These are phyloP conservation scores for Solanum chaucha DNA, from an alignment of 257 asterid species.

Conservation along the genomic window DNA sequence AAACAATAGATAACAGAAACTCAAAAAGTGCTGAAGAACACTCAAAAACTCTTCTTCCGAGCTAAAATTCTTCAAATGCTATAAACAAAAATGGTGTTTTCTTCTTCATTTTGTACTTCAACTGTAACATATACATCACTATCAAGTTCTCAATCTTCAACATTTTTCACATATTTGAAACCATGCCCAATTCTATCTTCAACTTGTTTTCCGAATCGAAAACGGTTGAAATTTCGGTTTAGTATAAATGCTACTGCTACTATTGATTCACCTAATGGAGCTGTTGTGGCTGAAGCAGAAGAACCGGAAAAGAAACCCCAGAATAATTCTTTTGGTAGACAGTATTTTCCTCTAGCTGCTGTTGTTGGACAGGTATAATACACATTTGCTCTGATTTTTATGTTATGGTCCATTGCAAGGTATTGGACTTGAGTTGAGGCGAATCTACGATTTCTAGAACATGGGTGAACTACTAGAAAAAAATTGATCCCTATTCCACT, in stretches of 20 bases:
- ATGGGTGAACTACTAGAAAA: no score
- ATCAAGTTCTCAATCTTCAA: not conserved
- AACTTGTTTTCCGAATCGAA: not conserved
- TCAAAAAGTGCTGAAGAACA: not conserved
- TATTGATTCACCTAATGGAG: not conserved
- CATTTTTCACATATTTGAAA: not conserved
- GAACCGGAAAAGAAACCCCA: not conserved
- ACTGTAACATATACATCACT: not conserved
- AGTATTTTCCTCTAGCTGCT: slow-evolving; percentile 85
- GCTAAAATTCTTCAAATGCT: not conserved
- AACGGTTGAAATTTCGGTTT: not conserved
- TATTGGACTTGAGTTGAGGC: not conserved
- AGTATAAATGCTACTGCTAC: slow-evolving; percentile 1
- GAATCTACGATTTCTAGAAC: not conserved
- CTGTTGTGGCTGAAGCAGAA: not conserved
- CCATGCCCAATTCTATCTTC: not conserved
- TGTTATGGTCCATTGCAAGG: not conserved
- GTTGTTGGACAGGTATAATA: slow-evolving; percentile 85
- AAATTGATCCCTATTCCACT: not conserved
- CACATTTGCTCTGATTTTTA: not conserved
- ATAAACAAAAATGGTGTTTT: not conserved
- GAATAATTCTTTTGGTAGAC: slow-evolving; percentile 48
- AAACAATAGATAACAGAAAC: not conserved
- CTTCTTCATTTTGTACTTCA: not conserved
- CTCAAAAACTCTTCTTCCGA: not conserved